Base-by-base conservation (phyloP, 805 yeast genomes). In the Metschnikowia reukaufii region DNA sequence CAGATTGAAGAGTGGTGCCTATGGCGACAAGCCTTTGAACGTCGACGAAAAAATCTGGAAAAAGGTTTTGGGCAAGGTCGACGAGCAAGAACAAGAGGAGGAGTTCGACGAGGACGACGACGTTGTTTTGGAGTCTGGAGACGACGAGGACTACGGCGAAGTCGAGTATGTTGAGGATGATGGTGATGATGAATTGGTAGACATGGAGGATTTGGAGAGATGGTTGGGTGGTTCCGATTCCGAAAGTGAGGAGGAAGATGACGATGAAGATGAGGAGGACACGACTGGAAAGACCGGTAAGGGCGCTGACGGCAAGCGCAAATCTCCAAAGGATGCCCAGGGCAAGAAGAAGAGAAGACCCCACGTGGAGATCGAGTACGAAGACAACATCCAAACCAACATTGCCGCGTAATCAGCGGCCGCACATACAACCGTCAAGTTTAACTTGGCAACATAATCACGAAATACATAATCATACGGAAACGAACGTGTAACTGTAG, bases 11-110 rank as follows among this genome's bases (percentile, higher is more conserved):
- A 83, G 92, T 62, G 99, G 99, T 51, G 98, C 98, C 2, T 94
- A 94, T 64, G 99, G 99, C 55, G 98, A 94, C 63, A 88, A 92
- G 67, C 99, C 99, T 47, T 76, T 94, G 63, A 94, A 94, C 62
- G 98, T 94, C 31, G 98, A 94, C 60, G 97, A 92, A 62, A 84
- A 84, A 70, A 82, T 94, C 50, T 94, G 99, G 99, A 85, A 86
- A 78, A 88, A 84, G 73, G 95, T 94, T 19, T 79, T 94, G 73
- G 90, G 91, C 51, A 78, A 73, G 52, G 78, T 79, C 56, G 83
- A 74, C 45, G 69, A 71, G 21, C 70, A 69, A 36, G 78, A 78
- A 44, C 86, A 84, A 58, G 92, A 86, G 52, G 70, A 70, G 33
- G 61, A 59, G 36, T 83, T 81, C 40, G 88, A 84, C 50, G 79